These are phyloP conservation scores for Fusarium sp. DNA, from an alignment of 2,329 filamentous ascomycete species.

Conservation along the genomic window DNA sequence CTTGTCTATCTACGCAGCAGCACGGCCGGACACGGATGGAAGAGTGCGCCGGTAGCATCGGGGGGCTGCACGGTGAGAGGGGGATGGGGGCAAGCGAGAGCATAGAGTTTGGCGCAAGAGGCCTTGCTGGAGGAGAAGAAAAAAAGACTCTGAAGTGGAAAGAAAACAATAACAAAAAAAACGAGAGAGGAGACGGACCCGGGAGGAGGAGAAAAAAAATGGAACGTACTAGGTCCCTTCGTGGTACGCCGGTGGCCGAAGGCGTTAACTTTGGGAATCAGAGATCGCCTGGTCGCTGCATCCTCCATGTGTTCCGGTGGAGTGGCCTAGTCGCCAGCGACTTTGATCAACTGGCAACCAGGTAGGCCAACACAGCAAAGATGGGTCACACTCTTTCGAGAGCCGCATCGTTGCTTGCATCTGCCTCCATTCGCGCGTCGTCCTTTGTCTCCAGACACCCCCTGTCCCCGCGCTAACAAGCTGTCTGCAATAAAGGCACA, in stretches of 20 bases:
- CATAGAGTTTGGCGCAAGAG: neutral
- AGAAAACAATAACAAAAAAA: slow-evolving; percentile 9
- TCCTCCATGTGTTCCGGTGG: slow-evolving; percentile 62
- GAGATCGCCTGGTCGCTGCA: slow-evolving; percentile 63
- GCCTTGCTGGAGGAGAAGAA: neutral
- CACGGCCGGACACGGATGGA: slow-evolving; percentile 20
- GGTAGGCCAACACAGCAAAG: slow-evolving; percentile 90
- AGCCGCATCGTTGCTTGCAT: slow-evolving; percentile 75
- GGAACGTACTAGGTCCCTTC: slow-evolving; percentile 41
- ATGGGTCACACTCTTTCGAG: slow-evolving; percentile 75
- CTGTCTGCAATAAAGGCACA: slow-evolving; percentile 74
- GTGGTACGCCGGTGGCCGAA: slow-evolving; percentile 44
- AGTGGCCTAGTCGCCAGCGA: slow-evolving; percentile 71
- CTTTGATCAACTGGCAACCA: slow-evolving; percentile 83
- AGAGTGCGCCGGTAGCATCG: slow-evolving; percentile 4
- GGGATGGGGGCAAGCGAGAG: slow-evolving; percentile 6
- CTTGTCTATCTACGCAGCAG: slow-evolving; percentile 11
- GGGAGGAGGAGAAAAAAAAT: slow-evolving; percentile 25
- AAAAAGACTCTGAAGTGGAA: neutral
- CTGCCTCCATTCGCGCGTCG: slow-evolving; percentile 56
- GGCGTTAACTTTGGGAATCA: slow-evolving; percentile 50
- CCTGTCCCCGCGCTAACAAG: slow-evolving; percentile 63
- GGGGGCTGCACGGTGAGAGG: slow-evolving; percentile 5
- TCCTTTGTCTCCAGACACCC: slow-evolving; percentile 57
- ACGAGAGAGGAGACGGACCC: neutral